phyloP scores from a whole-genome alignment of 306 rosid genomes.

The Hippophae gyantsensis region DNA sequence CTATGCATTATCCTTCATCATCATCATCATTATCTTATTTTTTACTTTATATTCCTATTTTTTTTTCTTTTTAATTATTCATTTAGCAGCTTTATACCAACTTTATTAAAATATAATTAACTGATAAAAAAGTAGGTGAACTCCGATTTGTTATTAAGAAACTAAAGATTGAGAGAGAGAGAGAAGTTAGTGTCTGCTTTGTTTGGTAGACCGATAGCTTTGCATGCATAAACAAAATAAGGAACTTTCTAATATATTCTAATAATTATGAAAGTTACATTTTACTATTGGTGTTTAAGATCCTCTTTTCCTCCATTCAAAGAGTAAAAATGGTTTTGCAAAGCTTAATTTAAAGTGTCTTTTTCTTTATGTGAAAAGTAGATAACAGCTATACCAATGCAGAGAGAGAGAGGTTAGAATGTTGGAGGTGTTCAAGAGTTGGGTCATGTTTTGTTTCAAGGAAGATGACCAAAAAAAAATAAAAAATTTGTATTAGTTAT shows the following conservation, averaged over 20 bases:
- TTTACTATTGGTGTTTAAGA: slow-evolving; percentile 18
- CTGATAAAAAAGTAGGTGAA: slow-evolving; percentile 21
- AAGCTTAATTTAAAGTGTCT: slow-evolving; percentile 16
- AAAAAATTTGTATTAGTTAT: no score
- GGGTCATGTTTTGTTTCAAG: slow-evolving; percentile 25
- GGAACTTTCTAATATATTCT: slow-evolving; percentile 14
- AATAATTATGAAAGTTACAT: slow-evolving; percentile 25
- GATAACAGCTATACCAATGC: slow-evolving; percentile 13
- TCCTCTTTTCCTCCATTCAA: slow-evolving; percentile 18
- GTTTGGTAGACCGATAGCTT: slow-evolving; percentile 21
- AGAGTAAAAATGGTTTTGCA: slow-evolving; percentile 18
- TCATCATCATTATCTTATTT: slow-evolving; percentile 4
- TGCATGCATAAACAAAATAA: slow-evolving; percentile 31
- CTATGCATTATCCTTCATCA: slow-evolving; percentile 21
- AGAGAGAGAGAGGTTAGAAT: not conserved
- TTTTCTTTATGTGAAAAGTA: slow-evolving; percentile 30
- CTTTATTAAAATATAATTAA: slow-evolving; percentile 12
- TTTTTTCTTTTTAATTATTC: slow-evolving; percentile 13
- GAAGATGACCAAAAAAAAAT: slow-evolving; percentile 36
- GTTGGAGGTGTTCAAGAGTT: slow-evolving; percentile 24
- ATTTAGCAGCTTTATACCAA: slow-evolving; percentile 32
- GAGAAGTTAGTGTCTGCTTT: slow-evolving; percentile 21
- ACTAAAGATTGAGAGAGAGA: slow-evolving; percentile 31
- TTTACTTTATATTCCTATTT: slow-evolving; percentile 1
- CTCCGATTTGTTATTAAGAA: slow-evolving; percentile 9